phyloP scores from a whole-genome alignment of 2,329 filamentous ascomycete species.

The Cercospora sesami region DNA sequence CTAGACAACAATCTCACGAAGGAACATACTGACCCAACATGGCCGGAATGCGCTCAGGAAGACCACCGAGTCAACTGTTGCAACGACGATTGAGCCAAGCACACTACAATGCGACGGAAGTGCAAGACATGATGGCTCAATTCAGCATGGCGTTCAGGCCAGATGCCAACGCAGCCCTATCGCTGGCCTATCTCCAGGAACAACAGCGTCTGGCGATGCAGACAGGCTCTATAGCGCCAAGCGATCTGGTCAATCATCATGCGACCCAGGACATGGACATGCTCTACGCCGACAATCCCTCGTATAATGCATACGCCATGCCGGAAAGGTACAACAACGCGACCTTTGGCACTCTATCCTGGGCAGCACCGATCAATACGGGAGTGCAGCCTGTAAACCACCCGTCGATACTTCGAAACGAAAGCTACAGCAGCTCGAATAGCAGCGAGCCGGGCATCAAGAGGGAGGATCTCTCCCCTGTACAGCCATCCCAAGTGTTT shows the following conservation, averaged over 20 bases:
- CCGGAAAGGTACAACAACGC: slow-evolving; percentile 21
- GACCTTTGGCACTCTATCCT: slow-evolving; percentile 29
- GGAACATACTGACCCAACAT: slow-evolving; percentile 18
- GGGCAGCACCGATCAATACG: slow-evolving; percentile 22
- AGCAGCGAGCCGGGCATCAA: slow-evolving; percentile 45
- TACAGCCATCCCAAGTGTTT: slow-evolving; percentile 44
- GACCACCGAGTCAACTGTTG: slow-evolving; percentile 28
- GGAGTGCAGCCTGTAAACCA: slow-evolving; percentile 16
- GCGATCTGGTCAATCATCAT: slow-evolving; percentile 27
- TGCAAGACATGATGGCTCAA: slow-evolving; percentile 32
- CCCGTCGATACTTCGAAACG: slow-evolving; percentile 29
- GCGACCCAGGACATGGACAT: slow-evolving; percentile 16
- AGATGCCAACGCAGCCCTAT: slow-evolving; percentile 25
- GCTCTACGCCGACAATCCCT: slow-evolving; percentile 18
- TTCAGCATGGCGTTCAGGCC: slow-evolving; percentile 36
- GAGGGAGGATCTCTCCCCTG: slow-evolving; percentile 45
- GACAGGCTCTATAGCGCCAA: slow-evolving; percentile 27
- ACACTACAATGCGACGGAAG: slow-evolving; percentile 30
- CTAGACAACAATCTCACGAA: background rate
- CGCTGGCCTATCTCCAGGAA: slow-evolving; percentile 26
- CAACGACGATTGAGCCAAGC: slow-evolving; percentile 33
- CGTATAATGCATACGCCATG: slow-evolving; percentile 19
- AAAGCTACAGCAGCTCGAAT: slow-evolving; percentile 31
- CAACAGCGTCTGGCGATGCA: slow-evolving; percentile 23
- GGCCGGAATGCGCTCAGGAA: slow-evolving; percentile 26